Evolutionary conservation across 768 basidiomycete species (phyloP), one percentile per base, ranked within the genome.

Genomic region (Suillus lakei): DNA sequence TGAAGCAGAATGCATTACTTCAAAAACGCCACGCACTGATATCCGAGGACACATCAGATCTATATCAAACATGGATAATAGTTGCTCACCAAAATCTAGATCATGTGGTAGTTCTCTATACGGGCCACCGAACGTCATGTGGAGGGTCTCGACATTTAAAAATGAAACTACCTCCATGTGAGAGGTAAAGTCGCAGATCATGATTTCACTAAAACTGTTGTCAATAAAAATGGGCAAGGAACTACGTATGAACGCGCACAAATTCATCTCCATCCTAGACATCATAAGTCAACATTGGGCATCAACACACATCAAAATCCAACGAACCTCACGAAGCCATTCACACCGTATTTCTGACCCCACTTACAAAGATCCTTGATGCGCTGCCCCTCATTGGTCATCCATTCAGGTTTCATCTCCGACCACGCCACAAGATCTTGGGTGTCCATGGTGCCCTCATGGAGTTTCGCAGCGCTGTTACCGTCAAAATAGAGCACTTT

Each of bases 181-280:
- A n/a, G n/a, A n/a, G n/a, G n/a, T n/a, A n/a, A n/a, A n/a, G n/a
- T n/a, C n/a, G n/a, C n/a, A n/a, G n/a, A 84, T 72, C 79, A 83
- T 82, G 21, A 83, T 72, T 70, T 86, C 84, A 64, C 83, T 84
- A 54, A n/a, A 2, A 28, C 23, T 36, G 13, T 63, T 16, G 15
- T 43, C 43, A 43, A 21, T 18, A 43, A 64, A 3, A 18, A 34
- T 16, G 8, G 23, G 2, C 7, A 18, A 66, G 9, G 26, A 21
- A 16, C 2, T 8, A 62, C n/a, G 34, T 46, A 43, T 21, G 5
- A 12, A 28, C 15, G 73, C 82, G 68, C 66, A 84, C 83, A 86
- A 83, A 66, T 82, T 77, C 77, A 80, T 79, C 75, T 84, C 81
- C 83, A 84, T 83, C 66, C 81, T 83, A 39, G 13, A 51, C 12